These are phyloP conservation scores for Erysimum cheiranthoides DNA, from an alignment of 345 rosid species.

Conservation along the genomic window DNA sequence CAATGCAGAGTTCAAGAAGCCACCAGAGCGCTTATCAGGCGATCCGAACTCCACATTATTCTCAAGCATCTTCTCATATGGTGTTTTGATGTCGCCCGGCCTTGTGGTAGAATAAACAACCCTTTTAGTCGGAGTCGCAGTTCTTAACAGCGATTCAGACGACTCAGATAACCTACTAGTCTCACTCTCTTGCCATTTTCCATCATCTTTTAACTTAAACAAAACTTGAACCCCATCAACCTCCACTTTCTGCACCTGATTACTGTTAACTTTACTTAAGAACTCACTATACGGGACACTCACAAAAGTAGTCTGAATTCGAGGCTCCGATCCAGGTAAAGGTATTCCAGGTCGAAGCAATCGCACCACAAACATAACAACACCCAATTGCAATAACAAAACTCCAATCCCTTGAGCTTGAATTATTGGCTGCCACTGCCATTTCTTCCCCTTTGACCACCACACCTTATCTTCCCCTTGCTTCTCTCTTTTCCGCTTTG, in stretches of 20 bases:
- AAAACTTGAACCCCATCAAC: constrained; percentile 84
- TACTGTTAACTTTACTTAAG: constrained; percentile 65
- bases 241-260: constrained; percentile 86
- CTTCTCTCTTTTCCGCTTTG: constrained; percentile 64
- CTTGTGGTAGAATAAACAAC: constrained; percentile 82
- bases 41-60: constrained; percentile 91
- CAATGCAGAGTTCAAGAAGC: constrained; percentile 80
- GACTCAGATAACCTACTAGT: constrained; percentile 62
- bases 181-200: constrained; percentile 52
- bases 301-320: constrained; percentile 61
- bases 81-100: constrained; percentile 82
- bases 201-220: constrained; percentile 79
- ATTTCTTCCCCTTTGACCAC: constrained; percentile 72
- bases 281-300: constrained; percentile 92
- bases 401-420: constrained; percentile 82
- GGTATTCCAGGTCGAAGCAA: constrained; percentile 88
- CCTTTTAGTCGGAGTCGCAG: constrained; percentile 63
- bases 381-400: constrained; percentile 74
- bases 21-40: constrained; percentile 85
- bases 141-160: constrained; percentile 62
- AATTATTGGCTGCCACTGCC: constrained; percentile 85
- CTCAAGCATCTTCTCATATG: constrained; percentile 93
- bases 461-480: constrained; percentile 57
- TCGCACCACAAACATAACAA: constrained; percentile 83
- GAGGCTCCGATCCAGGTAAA: constrained; percentile 83